Conservation (phyloP, 148 eudicot genomes). For the Heliamphora exappendiculata region DNA sequence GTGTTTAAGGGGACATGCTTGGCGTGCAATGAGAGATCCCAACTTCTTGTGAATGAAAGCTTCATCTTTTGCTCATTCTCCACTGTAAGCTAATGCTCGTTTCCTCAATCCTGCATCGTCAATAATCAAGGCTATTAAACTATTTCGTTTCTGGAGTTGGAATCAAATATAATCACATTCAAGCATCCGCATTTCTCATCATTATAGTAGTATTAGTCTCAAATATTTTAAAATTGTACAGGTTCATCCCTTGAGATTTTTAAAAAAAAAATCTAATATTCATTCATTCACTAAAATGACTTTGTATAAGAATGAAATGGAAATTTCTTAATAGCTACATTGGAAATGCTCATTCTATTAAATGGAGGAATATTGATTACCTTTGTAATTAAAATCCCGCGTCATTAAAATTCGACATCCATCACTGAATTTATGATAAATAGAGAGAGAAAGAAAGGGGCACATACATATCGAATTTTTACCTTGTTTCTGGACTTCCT, state of each 20-base stretch:
- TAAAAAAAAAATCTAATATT: no score
- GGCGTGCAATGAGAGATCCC: conserved; percentile 55
- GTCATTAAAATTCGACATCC: no score
- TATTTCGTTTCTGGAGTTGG: background rate
- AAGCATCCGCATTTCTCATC: background rate
- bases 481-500: conserved; percentile 63
- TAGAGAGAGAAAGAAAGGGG: background rate
- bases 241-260: no score
- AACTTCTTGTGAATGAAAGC: conserved; percentile 64
- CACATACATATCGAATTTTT: conserved; percentile 60
- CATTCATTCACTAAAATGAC: background rate
- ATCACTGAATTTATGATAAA: background rate
- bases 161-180: background rate
- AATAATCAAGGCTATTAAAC: background rate
- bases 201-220: background rate
- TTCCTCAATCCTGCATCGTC: conserved; percentile 43
- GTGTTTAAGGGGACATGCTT: conserved; percentile 53
- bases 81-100: conserved; percentile 39
- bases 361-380: no score
- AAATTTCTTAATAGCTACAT: background rate
- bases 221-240: no score
- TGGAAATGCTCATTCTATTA: background rate
- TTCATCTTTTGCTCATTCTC: conserved; percentile 61
- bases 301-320: background rate
- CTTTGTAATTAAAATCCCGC: no score